A percentile compares a stretch with the other conserved stretches of the same genome.
Evolutionary conservation across 225 moss, liverwort and hornwort species (phyloP).

Genomic region (Anthoceros angustus): DNA sequence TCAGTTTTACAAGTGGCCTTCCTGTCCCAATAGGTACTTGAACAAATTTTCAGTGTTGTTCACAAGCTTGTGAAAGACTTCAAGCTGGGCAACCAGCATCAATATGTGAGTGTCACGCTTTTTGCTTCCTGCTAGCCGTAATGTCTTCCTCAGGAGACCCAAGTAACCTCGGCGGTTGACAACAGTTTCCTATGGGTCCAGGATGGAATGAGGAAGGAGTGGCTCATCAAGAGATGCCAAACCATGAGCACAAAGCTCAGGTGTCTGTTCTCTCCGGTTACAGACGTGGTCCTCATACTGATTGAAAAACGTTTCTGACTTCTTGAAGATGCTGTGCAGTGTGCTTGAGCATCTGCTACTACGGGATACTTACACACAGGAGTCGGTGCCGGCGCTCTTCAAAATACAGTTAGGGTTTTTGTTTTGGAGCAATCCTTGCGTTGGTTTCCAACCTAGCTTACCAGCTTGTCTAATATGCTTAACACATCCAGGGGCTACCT

Average conservation of each 20-base stretch:
- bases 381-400: slow-evolving; percentile 89
- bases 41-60: slow-evolving; percentile 75
- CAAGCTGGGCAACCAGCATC: slow-evolving; percentile 76
- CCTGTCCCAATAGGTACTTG: slow-evolving; percentile 48
- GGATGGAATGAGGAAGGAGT: slow-evolving; percentile 94
- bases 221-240: slow-evolving; percentile 86
- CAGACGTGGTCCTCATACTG: background rate
- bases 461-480: background rate
- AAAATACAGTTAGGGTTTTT: slow-evolving; percentile 29
- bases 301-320: no score
- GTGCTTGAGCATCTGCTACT: slow-evolving; percentile 93
- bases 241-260: slow-evolving; percentile 93
- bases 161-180: no score
- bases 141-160: no score
- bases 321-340: slow-evolving; percentile 23
- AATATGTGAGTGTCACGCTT: slow-evolving; percentile 39
- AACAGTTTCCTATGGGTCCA: slow-evolving; percentile 8
- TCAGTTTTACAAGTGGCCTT: background rate
- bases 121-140: background rate
- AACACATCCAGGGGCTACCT: slow-evolving; percentile 41
- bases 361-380: slow-evolving; percentile 94
- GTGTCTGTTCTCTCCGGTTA: slow-evolving; percentile 13
- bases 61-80: slow-evolving; percentile 77
- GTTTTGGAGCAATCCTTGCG: background rate
- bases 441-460: background rate